Base-by-base conservation (phyloP, 169 alveolate genomes). In the Cryptosporidium ubiquitum region DNA sequence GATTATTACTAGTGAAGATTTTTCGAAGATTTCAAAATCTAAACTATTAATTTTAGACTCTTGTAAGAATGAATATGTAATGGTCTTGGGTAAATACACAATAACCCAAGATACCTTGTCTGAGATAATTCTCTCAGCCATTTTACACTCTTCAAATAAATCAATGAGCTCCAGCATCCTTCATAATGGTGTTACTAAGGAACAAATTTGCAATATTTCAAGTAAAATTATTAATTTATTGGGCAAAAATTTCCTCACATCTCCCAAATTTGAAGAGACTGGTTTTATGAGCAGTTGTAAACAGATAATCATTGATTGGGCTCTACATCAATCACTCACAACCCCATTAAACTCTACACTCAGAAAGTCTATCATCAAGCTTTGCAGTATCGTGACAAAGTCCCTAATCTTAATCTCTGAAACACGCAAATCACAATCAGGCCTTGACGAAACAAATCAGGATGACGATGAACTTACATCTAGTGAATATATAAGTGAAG, bases 71-170 rank as follows among this genome's bases (percentile, higher is more conserved):
- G 35, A 73, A 0, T 18, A 55, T 18, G 18, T 18, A 35, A 5
- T 69, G 33, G 4, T n/a, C 14, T n/a, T 42, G 23, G 84, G 23
- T 6, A 40, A 20, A n/a, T 10, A 31, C 23, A 29, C 31, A 7
- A 33, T 73, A 9, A 26, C 79, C 23, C 73, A 79, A 64, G 89
- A 79, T 57, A 79, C 68, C 5, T n/a, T 79, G 16, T 35, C 89
- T 9, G 89, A 79, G 75, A 61, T 79, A 18, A 40, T 79, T 31
- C 40, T 79, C 49, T 37, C 75, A 3, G 47, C 47, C 9, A 58
- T 79, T 5, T 37, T 35, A 4, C 40, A 58, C 37, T 58, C 75
- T 3, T 31, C 89, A 10, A 7, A 16, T 2, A 42, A 58, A 4
- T 73, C 85, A n/a, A 18, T 26, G 57, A 73, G 85, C 52, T 73